Conservation (phyloP, 2,329 filamentous ascomycete species). For the Neoscytalidium dimidiatum region DNA sequence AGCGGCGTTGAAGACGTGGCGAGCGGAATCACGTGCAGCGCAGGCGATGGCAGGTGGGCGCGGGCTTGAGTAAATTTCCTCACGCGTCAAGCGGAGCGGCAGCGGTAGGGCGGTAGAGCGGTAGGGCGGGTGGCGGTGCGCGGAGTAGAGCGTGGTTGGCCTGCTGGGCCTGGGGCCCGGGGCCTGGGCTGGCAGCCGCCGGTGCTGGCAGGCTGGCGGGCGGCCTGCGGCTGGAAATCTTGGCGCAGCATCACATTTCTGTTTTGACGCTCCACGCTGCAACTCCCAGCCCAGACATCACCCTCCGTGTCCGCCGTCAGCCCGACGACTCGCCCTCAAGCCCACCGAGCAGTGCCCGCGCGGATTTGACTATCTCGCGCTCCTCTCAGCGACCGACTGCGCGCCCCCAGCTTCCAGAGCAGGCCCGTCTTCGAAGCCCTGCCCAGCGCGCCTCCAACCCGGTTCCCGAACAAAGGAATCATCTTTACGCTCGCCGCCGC, state of each 20-base stretch:
- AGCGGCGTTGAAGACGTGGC: background rate
- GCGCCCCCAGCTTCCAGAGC: constrained; percentile 5
- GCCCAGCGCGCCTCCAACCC: constrained; percentile 3
- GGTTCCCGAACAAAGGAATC: constrained; percentile 20
- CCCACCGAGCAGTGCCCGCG: constrained; percentile 21
- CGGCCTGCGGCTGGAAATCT: constrained; percentile 1
- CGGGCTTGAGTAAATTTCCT: background rate
- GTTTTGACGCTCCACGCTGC: background rate
- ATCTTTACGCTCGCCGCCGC: background rate
- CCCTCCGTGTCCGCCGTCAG: constrained; percentile 18
- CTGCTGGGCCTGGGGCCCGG: background rate
- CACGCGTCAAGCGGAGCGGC: background rate
- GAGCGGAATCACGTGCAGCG: background rate
- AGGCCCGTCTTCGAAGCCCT: constrained; percentile 8
- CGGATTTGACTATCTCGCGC: constrained; percentile 21
- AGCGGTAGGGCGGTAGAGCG: background rate
- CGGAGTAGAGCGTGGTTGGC: background rate
- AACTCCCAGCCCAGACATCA: constrained; percentile 6
- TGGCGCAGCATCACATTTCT: constrained; percentile 15
- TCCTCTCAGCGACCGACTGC: constrained; percentile 18
- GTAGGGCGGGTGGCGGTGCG: background rate
- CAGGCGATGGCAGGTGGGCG: background rate
- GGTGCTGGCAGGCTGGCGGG: background rate
- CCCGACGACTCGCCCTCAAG: constrained; percentile 20
- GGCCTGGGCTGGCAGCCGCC: background rate